A percentile compares a stretch with the other conserved stretches of the same genome.
These are phyloP conservation scores for Boletellus emodensis DNA, from an alignment of 768 basidiomycete species.

Conservation along the genomic window DNA sequence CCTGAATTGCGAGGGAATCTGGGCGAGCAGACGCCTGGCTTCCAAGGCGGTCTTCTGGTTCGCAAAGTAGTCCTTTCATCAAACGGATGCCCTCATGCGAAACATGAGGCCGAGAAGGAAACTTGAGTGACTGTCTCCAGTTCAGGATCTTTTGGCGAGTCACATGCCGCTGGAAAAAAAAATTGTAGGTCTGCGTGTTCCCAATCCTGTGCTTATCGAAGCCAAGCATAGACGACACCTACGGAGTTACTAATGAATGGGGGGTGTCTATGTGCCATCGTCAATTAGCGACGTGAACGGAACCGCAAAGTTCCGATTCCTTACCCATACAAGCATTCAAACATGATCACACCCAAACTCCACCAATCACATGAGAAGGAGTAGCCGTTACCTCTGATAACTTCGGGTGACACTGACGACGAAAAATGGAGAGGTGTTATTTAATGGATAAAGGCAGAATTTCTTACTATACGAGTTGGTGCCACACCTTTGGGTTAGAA, in stretches of 20 bases:
- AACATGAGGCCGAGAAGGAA: constrained; percentile 78
- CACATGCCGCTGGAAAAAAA: constrained; percentile 66
- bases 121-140: constrained; percentile 87
- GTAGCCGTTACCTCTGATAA: constrained; percentile 89
- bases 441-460: constrained; percentile 24
- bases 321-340: constrained; percentile 89
- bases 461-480: constrained; percentile 82
- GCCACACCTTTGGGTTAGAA: constrained; percentile 57
- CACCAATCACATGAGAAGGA: constrained; percentile 97
- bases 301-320: constrained; percentile 33
- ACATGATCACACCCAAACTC: constrained; percentile 97
- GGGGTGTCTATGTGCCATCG: constrained; percentile 60
- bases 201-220: constrained; percentile 20
- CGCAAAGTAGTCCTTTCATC: constrained; percentile 87
- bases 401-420: constrained; percentile 78
- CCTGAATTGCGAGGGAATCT: constrained; percentile 71
- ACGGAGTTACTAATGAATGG: constrained; percentile 96
- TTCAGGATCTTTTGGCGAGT: constrained; percentile 97
- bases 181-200: constrained; percentile 9
- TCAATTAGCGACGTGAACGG: constrained; percentile 24
- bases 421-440: constrained; percentile 25
- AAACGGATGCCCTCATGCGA: constrained; percentile 85
- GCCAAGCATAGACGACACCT: constrained; percentile 28
- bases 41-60: constrained; percentile 91
- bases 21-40: constrained; percentile 68